Base-by-base conservation (phyloP, 164 flowering plant species). In the Magnolia sinica region DNA sequence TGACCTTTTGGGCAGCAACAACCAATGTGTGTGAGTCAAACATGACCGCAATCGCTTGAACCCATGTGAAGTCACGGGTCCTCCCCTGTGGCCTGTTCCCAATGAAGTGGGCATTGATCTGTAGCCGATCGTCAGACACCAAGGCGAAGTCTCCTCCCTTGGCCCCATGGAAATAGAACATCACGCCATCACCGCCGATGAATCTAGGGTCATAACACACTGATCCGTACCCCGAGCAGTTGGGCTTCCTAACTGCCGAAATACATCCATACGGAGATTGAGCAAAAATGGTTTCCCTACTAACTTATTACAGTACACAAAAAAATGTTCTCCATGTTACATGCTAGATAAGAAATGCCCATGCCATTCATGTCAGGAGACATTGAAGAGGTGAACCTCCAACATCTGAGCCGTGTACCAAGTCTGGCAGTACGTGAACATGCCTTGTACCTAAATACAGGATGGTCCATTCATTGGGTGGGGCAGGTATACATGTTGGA, bases 81-180 rank as follows among this genome's bases (percentile, higher is more conserved):
- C 93, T 68, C 7, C 93, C 91, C 58, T 24, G 16, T 0, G 94
- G 94, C 24, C 92, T 70, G 13, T 85, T 86, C 59, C 93, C 90
- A 11, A 90, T 88, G 86, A 90, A 85, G 78, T 87, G 93, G 45
- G 89, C 91, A 76, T 87, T 88, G 81, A 86, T 87, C 0, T 87
- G 91, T 23, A 90, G 81, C 63, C 86, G 80, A 22, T 88, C 82
- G 45, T 89, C 94, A 0, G 93, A 89, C 10, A 90, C 88, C 7
- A 90, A 82, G 37, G 94, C 89, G 52, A 90, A 92, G 84, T 92
- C 81, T 0, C 88, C 85, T 7, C 88, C 92, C 75, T 79, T 88
- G 20, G 86, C 82, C 19, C 96, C 96, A 68, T 89, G 92, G 89
- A 90, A 92, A 81, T 90, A 86, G 88, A 90, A 87, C 89, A 90